Evolutionary conservation across 2,329 filamentous ascomycete species (phyloP).

Genomic region (Huntiella decipiens): DNA sequence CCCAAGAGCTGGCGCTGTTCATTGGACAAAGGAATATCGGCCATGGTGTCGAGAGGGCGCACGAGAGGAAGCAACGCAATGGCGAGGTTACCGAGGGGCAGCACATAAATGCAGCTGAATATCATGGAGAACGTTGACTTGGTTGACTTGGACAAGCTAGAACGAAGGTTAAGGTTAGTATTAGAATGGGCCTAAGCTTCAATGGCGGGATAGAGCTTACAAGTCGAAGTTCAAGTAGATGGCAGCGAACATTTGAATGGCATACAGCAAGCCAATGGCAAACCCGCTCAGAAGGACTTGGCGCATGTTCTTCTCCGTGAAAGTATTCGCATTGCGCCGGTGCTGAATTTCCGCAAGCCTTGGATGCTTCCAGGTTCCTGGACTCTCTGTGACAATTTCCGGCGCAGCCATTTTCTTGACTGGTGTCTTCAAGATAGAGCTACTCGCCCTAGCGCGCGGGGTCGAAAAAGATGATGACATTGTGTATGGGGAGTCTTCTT

Average conservation of each 20-base stretch:
- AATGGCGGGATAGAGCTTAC: conserved; percentile 18
- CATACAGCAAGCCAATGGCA: conserved; percentile 24
- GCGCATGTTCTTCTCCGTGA: conserved; percentile 58
- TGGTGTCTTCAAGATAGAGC: conserved; percentile 17
- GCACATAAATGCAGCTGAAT: conserved; percentile 29
- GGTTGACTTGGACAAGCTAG: conserved; percentile 6
- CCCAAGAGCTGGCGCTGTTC: conserved; percentile 50
- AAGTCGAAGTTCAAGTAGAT: conserved; percentile 21
- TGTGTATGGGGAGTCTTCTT: no score
- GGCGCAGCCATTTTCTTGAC: conserved; percentile 23
- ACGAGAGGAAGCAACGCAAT: conserved; percentile 55
- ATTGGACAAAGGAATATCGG: conserved; percentile 82
- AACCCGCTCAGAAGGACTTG: conserved; percentile 49
- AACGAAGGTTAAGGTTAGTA: neutral
- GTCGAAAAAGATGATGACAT: no score
- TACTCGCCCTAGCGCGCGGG: neutral
- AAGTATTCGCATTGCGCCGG: conserved; percentile 59
- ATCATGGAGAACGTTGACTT: conserved; percentile 18
- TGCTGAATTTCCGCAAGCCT: conserved; percentile 70
- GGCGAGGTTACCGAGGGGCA: conserved; percentile 52
- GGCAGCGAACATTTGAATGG: conserved; percentile 19
- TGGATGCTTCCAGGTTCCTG: conserved; percentile 83
- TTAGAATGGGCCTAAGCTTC: no score
- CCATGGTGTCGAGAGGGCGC: conserved; percentile 51
- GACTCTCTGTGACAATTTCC: conserved; percentile 27